Base-by-base conservation (phyloP, 176 grass and related monocot species). In the Coix lacrymajobi region DNA sequence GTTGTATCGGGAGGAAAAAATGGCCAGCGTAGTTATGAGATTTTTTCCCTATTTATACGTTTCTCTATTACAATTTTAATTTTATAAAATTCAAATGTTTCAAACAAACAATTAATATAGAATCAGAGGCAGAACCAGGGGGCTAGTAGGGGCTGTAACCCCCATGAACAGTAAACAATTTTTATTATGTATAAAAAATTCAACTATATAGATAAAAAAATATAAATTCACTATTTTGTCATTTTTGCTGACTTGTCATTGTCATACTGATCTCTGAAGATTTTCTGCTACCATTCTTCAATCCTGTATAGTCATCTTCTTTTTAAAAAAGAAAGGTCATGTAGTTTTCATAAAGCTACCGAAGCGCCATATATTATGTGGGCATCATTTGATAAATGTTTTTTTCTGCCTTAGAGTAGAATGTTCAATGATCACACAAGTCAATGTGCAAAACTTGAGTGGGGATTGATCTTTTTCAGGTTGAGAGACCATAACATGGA, bases 401-500 rank as follows among this genome's bases (percentile, higher is more conserved):
- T 60, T 12, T 40, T 75, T 54, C 20, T 19, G 1, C 26, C 7
- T 32, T 36, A 66, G 20, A 70, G 29, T 48, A 73, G 29, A 64
- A 75, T 22, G 14, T 65, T 64, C 16, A 1, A 36, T 63, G 57
- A 12, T 64, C 41, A 51, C 33, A 20, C 70, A 54, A 75, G 28
- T 26, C 46, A 34, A 51, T 24, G 8, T 48, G 24, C 71, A 76
- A 7, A 40, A 24, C 17, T 29, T 32, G 60, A 66, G 16, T 43
- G 84, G 16, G 25, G 12, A 17, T 54, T 14, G 63, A 38, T 80
- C 12, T 57, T 65, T 29, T 75, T 66, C 19, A 84, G 81, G 75
- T 79, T 85, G 28, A 58, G 49, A 77, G 51, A 62, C 69, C 33
- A 73, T 57, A 52, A 68, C 58, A 66, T 66, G 11, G 45, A 81